These are phyloP conservation scores for Tulasnella sp. DNA, from an alignment of 768 basidiomycete species.

Conservation along the genomic window DNA sequence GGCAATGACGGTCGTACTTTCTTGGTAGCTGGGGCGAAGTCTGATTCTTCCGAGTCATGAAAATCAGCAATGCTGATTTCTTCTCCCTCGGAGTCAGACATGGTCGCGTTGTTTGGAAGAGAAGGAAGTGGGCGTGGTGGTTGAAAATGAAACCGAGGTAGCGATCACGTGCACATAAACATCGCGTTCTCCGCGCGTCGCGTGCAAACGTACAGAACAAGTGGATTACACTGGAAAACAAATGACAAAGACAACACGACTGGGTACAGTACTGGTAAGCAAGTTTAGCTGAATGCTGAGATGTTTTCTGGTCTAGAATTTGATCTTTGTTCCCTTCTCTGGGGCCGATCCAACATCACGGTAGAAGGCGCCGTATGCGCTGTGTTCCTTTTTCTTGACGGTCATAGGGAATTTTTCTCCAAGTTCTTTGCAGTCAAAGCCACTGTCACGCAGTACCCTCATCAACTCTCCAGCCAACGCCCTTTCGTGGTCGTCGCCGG, in stretches of 20 bases:
- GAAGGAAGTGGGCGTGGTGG: not conserved
- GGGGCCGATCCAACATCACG: constrained; percentile 39
- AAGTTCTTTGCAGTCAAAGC: constrained; percentile 58
- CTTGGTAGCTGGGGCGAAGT: constrained; percentile 20
- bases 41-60: constrained; percentile 3
- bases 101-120: not conserved
- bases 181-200: no score
- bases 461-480: constrained; percentile 87
- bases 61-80: constrained; percentile 2
- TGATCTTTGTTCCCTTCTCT: constrained; percentile 62
- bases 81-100: constrained; percentile 16
- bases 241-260: not conserved
- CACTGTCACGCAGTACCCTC: constrained; percentile 77
- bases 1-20: constrained; percentile 19
- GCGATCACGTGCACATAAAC: no score
- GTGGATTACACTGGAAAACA: not conserved
- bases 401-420: constrained; percentile 90
- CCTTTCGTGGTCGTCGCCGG: constrained; percentile 76
- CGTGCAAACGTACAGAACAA: not conserved
- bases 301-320: constrained; percentile 39
- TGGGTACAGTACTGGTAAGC: not conserved
- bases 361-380: constrained; percentile 81
- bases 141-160: not conserved
- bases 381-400: constrained; percentile 91
- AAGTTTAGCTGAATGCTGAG: not conserved